Evolutionary conservation across 805 yeast genomes (phyloP).

Genomic region (Torulaspora maleeae): DNA sequence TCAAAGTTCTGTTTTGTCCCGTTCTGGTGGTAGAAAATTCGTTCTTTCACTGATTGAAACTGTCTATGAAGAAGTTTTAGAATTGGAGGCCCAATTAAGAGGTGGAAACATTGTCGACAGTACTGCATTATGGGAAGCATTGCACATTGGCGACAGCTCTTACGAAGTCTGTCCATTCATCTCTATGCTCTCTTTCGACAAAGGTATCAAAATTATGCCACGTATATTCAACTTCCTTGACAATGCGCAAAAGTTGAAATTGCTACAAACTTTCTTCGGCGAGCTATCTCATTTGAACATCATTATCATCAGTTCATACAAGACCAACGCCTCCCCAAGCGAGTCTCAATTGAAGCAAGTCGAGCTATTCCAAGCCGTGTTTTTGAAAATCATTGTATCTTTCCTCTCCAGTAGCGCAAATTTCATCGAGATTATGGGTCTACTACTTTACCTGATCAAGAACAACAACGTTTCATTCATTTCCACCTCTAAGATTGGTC

Average conservation of each 20-base stretch:
- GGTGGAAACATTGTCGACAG: constrained; percentile 46
- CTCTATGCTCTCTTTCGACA: constrained; percentile 75
- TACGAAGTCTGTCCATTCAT: constrained; percentile 70
- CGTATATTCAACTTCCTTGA: constrained; percentile 80
- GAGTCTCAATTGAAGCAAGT: constrained; percentile 52
- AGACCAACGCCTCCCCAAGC: constrained; percentile 56
- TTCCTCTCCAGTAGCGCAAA: constrained; percentile 72
- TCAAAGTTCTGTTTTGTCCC: constrained; percentile 34
- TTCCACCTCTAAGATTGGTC: constrained; percentile 67
- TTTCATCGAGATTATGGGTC: constrained; percentile 71
- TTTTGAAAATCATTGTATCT: constrained; percentile 77
- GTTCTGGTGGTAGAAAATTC: constrained; percentile 46
- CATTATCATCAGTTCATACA: constrained; percentile 72
- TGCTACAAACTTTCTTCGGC: constrained; percentile 72
- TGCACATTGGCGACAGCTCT: constrained; percentile 62
- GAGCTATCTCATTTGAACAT: constrained; percentile 77
- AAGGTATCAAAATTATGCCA: constrained; percentile 84
- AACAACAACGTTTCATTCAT: constrained; percentile 60
- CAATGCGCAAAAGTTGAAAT: constrained; percentile 69
- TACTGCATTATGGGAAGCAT: constrained; percentile 65
- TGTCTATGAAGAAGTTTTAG: constrained; percentile 70
- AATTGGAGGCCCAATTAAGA: constrained; percentile 71
- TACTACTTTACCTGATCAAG: constrained; percentile 63
- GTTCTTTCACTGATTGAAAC: constrained; percentile 69
- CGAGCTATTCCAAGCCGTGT: constrained; percentile 74